These are phyloP conservation scores for Venturia effusa DNA, from an alignment of 2,329 filamentous ascomycete species.

Conservation along the genomic window DNA sequence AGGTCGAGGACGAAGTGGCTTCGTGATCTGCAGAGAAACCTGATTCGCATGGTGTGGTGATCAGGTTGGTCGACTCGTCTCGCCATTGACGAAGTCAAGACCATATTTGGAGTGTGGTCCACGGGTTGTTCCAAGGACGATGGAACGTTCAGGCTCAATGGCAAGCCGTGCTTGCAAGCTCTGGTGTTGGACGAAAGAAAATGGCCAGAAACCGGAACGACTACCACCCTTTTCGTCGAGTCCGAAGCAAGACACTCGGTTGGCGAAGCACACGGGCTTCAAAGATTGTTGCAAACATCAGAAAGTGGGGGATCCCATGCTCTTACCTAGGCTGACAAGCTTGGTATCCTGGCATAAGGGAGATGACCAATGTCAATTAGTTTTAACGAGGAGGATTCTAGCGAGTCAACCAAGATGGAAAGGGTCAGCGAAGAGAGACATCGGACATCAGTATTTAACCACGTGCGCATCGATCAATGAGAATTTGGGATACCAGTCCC, in stretches of 20 bases:
- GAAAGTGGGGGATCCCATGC: constrained; percentile 51
- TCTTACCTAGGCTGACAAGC: constrained; percentile 49
- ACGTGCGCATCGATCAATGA: constrained; percentile 53
- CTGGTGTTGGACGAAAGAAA: constrained; percentile 53
- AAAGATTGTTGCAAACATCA: constrained; percentile 56
- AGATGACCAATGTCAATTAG: constrained; percentile 55
- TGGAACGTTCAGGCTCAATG: constrained; percentile 43
- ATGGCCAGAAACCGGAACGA: constrained; percentile 51
- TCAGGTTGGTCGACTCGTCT: constrained; percentile 39
- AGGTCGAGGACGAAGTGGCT: constrained; percentile 27
- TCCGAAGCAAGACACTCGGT: constrained; percentile 42
- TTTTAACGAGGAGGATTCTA: constrained; percentile 49
- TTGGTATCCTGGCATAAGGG: constrained; percentile 55
- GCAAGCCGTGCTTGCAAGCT: constrained; percentile 48
- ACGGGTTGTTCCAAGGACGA: constrained; percentile 49
- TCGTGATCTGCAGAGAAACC: constrained; percentile 55
- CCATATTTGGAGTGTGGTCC: constrained; percentile 50
- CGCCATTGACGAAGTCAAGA: constrained; percentile 46
- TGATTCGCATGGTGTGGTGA: constrained; percentile 49
- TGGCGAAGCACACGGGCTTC: constrained; percentile 51
- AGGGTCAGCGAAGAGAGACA: constrained; percentile 50
- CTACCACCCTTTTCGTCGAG: constrained; percentile 40
- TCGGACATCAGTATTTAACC: constrained; percentile 54
- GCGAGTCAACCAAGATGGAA: constrained; percentile 53
- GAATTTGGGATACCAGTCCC: constrained; percentile 51